Base-by-base conservation (phyloP, 2,329 filamentous ascomycete species). In the Cladosporium cucumerinum region DNA sequence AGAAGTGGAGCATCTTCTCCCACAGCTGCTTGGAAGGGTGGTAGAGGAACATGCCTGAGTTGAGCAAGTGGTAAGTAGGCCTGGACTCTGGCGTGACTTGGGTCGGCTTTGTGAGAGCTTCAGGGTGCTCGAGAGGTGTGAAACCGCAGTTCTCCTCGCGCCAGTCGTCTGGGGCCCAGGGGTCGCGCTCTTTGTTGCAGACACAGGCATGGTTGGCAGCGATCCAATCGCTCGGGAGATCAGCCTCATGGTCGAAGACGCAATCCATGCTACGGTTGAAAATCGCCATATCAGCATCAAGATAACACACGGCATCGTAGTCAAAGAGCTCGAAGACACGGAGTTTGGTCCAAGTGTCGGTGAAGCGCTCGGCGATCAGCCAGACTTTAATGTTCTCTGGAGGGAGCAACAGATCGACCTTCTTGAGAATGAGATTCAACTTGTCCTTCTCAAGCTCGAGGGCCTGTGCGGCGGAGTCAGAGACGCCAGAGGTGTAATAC, bases 261-360 rank as follows among this genome's bases (percentile, higher is more conserved):
- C 79, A 71, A 62, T 82, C 80, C 67, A 81, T 79, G 65, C 79
- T 78, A 23, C 69, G 68, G 66, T 69, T 69, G 69, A 78, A 77
- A 36, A 84, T 72, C 64, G 82, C 77, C 77, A 84, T 84, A 67
- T 85, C 82, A 10, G 82, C 82, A 67, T 85, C 83, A 5, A 85
- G 76, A 67, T 83, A 84, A 69, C 81, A 82, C 18, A 83, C 69
- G 7, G 74, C 75, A 48, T 80, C 75, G 51, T 77, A 79, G 57
- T 72, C 67, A 61, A 66, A 68, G 4, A 82, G 66, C 63, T 83
- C 78, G 69, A 85, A 85, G 25, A 84, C 82, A n/a, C 81, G 79
- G 3, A 85, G 76, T 69, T 85, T 85, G 2, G 82, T 85, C 80
- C 82, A 85, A 3, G 83, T 85, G 67, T 85, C 83, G 64, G 76